A percentile compares a stretch with the other conserved stretches of the same genome.
phyloP scores from a whole-genome alignment of 2,329 filamentous ascomycete genomes.

The Fonsecaea pugnacius region DNA sequence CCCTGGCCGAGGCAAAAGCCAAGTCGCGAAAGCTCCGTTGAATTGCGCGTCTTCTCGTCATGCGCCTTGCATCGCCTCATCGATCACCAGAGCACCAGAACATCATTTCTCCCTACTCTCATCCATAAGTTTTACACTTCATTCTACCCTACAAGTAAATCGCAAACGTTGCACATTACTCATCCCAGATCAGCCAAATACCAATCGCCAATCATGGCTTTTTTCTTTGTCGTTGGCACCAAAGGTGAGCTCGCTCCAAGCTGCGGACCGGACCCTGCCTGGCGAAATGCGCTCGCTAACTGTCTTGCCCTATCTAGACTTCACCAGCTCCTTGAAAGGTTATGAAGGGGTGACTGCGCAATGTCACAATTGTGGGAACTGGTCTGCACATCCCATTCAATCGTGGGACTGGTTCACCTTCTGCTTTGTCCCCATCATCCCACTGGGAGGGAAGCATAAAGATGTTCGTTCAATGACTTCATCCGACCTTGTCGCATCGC shows the following conservation, averaged over 20 bases:
- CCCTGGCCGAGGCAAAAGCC: not conserved
- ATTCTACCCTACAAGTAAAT: slow-evolving; percentile 1
- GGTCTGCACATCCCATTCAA: slow-evolving; percentile 50
- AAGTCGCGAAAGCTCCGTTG: slow-evolving; percentile 4
- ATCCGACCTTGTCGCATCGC: not conserved
- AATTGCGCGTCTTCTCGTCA: not conserved
- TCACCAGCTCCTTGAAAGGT: slow-evolving; percentile 50
- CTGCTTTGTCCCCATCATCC: slow-evolving; percentile 48
- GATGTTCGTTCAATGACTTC: slow-evolving; percentile 26
- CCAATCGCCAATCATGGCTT: slow-evolving; percentile 26
- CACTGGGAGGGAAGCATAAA: slow-evolving; percentile 42
- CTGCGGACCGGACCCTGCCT: not conserved
- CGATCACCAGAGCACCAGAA: slow-evolving; percentile 1
- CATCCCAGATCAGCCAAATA: not conserved
- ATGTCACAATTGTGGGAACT: slow-evolving; percentile 54
- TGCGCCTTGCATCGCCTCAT: not conserved
- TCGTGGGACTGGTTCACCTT: slow-evolving; percentile 54
- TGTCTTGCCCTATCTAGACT: slow-evolving; percentile 42
- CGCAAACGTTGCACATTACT: not conserved
- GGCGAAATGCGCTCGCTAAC: slow-evolving; percentile 15
- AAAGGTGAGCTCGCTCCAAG: slow-evolving; percentile 22
- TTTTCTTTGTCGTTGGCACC: slow-evolving; percentile 35
- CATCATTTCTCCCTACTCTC: not conserved
- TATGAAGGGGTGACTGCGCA: slow-evolving; percentile 53
- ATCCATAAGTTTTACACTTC: not conserved